Evolutionary conservation across 345 rosid species (phyloP), one percentile per base, ranked within the genome.

Genomic region (Pugionium dolabratum): DNA sequence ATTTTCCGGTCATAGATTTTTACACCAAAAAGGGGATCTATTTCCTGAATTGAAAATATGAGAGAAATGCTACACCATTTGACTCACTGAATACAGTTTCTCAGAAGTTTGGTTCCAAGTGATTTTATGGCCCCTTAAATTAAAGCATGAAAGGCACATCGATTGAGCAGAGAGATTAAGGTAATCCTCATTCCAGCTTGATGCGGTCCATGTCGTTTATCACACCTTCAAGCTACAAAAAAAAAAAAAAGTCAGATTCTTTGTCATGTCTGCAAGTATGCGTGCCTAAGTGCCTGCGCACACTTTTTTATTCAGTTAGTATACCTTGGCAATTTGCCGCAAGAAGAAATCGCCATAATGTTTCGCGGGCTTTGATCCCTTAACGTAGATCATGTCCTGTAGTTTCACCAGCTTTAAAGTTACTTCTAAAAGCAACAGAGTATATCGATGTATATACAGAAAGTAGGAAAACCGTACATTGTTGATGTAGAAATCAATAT

Each of bases 291-390:
- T 18, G 18, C 18, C 7, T 30, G 57, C 5, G 3, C 30, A 54
- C 37, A 4, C n/a, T 35, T 50, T 28, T 18, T 28, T 7, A n/a
- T 30, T n/a, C 43, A 33, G 41, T 54, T 41, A 31, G 6, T 51
- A 54, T 76, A 91, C 99, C 93, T 94, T 91, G 45, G 85, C 93
- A 83, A 91, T 83, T 76, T 90, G 97, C 75, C 99, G 79, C 83
- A 94, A 75, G 79, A 86, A 91, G 90, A 80, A 87, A 76, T 94
- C 99, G 2, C 97, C 93, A 56, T 84, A 85, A 31, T 55, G 82
- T 78, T 91, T 94, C 61, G 76, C 80, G 0, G 91, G 81, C 73
- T 86, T 94, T 55, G 88, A 83, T 41, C 88, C 97, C 26, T 78
- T 85, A 11, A 94, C 91, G 9, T 78, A 87, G 59, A 94, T 68